phyloP scores from a whole-genome alignment of 257 asterid genomes.

The Nicotiana benthamiana region DNA sequence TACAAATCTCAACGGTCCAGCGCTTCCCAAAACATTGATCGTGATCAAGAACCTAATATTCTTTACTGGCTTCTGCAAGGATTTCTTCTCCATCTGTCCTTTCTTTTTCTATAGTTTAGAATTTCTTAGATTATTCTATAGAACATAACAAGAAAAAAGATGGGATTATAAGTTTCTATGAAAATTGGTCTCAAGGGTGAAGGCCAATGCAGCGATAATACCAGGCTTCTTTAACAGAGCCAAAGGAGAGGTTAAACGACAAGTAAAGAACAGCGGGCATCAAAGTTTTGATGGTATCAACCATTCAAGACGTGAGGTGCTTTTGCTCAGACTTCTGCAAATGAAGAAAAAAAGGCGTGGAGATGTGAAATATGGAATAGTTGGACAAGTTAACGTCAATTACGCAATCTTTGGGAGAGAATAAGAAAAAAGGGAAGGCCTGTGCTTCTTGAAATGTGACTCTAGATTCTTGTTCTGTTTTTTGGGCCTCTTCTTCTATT shows the following conservation, averaged over 20 bases:
- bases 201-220: constrained; percentile 19
- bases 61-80: no score
- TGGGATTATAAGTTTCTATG: neutral
- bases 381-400: neutral
- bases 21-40: constrained; percentile 42
- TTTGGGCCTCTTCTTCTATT: neutral
- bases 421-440: neutral
- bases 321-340: neutral
- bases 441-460: neutral
- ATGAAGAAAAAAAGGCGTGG: neutral
- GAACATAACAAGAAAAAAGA: no score
- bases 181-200: constrained; percentile 1
- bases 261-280: neutral
- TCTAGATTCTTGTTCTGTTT: neutral
- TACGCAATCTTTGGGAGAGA: neutral
- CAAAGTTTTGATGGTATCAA: neutral
- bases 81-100: neutral
- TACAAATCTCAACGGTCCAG: constrained; percentile 53
- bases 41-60: constrained; percentile 29
- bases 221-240: constrained; percentile 10
- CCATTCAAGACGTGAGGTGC: neutral
- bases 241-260: neutral
- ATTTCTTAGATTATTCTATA: neutral
- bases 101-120: neutral
- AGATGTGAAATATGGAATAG: neutral